phyloP scores from a whole-genome alignment of 257 asterid genomes.

The Solanum raphanifolium region DNA sequence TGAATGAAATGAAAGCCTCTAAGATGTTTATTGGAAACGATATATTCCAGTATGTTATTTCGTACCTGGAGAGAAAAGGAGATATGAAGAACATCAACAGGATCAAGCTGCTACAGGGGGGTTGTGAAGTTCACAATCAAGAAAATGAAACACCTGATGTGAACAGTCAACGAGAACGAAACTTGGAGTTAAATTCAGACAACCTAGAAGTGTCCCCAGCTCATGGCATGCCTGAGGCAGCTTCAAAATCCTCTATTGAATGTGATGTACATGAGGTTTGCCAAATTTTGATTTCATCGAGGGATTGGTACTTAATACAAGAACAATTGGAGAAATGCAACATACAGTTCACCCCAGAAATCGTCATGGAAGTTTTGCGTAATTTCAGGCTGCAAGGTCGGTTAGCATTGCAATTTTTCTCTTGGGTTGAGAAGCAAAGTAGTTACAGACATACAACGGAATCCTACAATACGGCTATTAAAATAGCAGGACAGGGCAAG shows the following conservation, averaged over 20 bases:
- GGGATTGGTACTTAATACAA: conserved; percentile 47
- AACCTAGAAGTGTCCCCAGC: conserved; percentile 7
- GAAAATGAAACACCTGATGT: conserved; percentile 4
- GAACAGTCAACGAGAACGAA: conserved; percentile 8
- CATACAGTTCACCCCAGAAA: conserved; percentile 36
- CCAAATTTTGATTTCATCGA: conserved; percentile 38
- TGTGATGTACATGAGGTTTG: conserved; percentile 25
- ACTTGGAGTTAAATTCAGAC: conserved; percentile 1
- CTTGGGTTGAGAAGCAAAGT: conserved; percentile 55
- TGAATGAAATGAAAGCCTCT: conserved; percentile 43
- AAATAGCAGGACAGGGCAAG: conserved; percentile 75
- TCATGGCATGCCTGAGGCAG: conserved; percentile 3
- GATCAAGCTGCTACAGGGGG: conserved; percentile 22
- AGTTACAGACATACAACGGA: conserved; percentile 44
- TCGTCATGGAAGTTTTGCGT: conserved; percentile 45
- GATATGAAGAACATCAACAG: conserved; percentile 27
- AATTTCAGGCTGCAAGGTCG: conserved; percentile 33
- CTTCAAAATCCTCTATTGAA: conserved; percentile 6
- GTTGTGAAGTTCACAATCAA: conserved; percentile 1
- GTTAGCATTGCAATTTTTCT: conserved; percentile 49
- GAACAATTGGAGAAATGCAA: conserved; percentile 42
- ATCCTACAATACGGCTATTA: conserved; percentile 69
- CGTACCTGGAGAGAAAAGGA: conserved; percentile 50
- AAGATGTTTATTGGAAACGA: conserved; percentile 26
- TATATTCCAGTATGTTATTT: conserved; percentile 21